These are phyloP conservation scores for Blastocystis sp. DNA, from an alignment of 352 stramenopile species.

Conservation along the genomic window DNA sequence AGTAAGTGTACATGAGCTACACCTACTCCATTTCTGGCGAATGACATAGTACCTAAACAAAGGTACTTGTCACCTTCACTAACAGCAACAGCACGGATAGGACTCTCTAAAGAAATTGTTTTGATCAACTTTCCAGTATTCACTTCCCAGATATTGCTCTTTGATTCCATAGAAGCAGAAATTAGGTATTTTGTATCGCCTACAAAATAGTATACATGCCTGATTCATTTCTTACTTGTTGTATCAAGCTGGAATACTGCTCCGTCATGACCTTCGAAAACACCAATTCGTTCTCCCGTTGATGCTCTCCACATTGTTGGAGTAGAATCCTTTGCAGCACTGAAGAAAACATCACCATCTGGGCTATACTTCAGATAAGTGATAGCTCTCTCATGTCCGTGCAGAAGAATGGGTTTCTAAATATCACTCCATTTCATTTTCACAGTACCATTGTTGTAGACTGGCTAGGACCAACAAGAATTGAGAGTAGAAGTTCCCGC, in stretches of 20 bases:
- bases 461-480: not conserved
- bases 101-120: constrained; percentile 79
- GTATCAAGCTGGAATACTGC: constrained; percentile 93
- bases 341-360: constrained; percentile 96
- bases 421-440: not conserved
- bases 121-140: constrained; percentile 83
- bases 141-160: constrained; percentile 85
- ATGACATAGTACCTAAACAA: not conserved
- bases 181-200: constrained; percentile 85
- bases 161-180: constrained; percentile 90
- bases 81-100: constrained; percentile 81
- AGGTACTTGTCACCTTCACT: constrained; percentile 80
- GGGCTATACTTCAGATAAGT: constrained; percentile 97
- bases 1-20: not conserved
- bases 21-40: not conserved
- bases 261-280: constrained; percentile 92
- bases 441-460: constrained; percentile 13
- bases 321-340: constrained; percentile 75
- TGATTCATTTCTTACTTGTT: constrained; percentile 27
- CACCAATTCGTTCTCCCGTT: constrained; percentile 90
- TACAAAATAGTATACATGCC: not conserved
- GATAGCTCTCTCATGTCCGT: constrained; percentile 96
- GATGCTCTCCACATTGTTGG: constrained; percentile 94
- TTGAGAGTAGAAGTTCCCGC: no score
- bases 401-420: constrained; percentile 88